phyloP scores from a whole-genome alignment of 2,329 filamentous ascomycete genomes.

The Neofusicoccum sp. region DNA sequence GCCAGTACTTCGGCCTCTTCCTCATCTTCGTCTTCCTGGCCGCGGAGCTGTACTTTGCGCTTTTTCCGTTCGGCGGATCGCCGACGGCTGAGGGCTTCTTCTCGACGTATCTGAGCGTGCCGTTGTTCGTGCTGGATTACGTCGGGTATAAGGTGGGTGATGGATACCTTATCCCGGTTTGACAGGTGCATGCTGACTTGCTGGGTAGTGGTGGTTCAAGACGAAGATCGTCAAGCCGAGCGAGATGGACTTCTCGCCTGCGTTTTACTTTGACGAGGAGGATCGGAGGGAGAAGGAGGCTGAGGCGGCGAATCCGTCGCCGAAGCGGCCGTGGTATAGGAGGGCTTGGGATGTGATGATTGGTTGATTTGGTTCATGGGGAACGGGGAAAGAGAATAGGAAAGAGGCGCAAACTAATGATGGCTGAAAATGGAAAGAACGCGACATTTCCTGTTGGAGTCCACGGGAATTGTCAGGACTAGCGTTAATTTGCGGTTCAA shows the following conservation, averaged over 20 bases:
- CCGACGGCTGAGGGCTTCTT: conserved; percentile 34
- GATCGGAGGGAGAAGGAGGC: background rate
- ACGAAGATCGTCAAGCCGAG: background rate
- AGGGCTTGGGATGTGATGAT: background rate
- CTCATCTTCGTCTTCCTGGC: conserved; percentile 53
- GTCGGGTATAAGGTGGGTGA: conserved; percentile 22
- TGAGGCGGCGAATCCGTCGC: background rate
- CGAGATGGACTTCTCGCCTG: background rate
- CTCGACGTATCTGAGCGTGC: conserved; percentile 32
- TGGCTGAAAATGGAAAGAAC: too few species aligned
- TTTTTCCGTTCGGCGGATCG: conserved; percentile 31
- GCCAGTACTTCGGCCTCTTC: conserved; percentile 49
- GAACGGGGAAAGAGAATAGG: too few species aligned
- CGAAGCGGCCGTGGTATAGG: background rate
- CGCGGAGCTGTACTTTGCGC: conserved; percentile 44
- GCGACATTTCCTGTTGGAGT: too few species aligned
- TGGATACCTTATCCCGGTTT: too few species aligned
- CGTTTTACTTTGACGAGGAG: background rate
- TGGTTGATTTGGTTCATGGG: background rate
- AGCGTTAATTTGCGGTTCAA: too few species aligned
- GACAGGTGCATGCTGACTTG: background rate
- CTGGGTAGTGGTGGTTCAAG: background rate
- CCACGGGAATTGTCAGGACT: too few species aligned
- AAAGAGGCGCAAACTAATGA: too few species aligned
- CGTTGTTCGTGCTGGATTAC: conserved; percentile 33